Evolutionary conservation across 1,284 basidiomycete species (phyloP), one percentile per base, ranked within the genome.

Genomic region (Ganoderma sinense): DNA sequence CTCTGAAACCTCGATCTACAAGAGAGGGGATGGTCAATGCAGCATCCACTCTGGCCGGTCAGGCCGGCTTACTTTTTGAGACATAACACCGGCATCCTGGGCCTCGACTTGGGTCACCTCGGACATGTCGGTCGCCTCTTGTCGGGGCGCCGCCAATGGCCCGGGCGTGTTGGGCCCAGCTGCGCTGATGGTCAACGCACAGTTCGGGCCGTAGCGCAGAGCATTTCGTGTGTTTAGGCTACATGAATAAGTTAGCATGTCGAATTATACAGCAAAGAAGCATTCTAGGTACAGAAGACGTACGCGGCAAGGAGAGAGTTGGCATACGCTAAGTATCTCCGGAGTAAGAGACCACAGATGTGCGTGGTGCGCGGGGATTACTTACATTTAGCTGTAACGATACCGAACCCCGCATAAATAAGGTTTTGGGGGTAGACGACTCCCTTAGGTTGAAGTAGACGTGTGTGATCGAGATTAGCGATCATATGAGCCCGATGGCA

Each of bases 241-340:
- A 41, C 16, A 6, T 23, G 3, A 8, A 18, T 1, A 7, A 14
- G 2, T 23, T 0, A 16, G 13, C 26, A 23, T 4, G 11, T 11
- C 14, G 10, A 13, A 26, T 4, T 0, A 2, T 14, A 1, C 29
- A 20, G 4, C 23, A 26, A 45, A 40, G 14, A 20, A 51, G 2
- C 11, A 8, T 36, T 36, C 10, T 2, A 36, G 3, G n/a, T n/a
- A n/a, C n/a, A n/a, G 23, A 23, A n/a, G 18, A 48, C 70, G 11
- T 20, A 71, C 70, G 66, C 67, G 1, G 70, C 70, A 13, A 71
- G 63, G 0, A 71, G 65, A 7, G 70, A 71, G 51, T 67, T 71
- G 2, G 67, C 70, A 23, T 71, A 71, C 14, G 69, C 70, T 71
- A 45, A 6, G 11, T 11, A 36, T 36, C 33, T 36, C 10, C 10